Conservation (phyloP, 1,284 basidiomycete genomes). For the Puccinia brachypodii region DNA sequence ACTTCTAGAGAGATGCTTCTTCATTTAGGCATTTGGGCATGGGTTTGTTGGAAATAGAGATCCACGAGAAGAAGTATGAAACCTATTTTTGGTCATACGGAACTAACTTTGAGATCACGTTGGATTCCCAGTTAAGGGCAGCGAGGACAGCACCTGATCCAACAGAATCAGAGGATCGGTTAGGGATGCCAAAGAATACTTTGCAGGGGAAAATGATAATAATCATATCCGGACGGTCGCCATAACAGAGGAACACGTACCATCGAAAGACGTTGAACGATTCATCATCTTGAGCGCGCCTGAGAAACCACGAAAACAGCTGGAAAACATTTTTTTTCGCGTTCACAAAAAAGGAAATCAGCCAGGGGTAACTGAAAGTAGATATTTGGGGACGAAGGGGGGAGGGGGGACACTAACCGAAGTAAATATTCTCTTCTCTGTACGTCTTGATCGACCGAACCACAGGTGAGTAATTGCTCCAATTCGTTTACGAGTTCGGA, state of each 20-base stretch:
- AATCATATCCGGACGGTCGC: background rate
- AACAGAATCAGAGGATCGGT: background rate
- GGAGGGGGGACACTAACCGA: background rate
- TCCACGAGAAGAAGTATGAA: slow-evolving; percentile 2
- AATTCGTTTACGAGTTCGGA: slow-evolving; percentile 34
- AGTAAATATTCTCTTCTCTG: slow-evolving; percentile 34
- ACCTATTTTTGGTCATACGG: slow-evolving; percentile 18
- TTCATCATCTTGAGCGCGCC: slow-evolving; percentile 45
- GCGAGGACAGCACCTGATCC: slow-evolving; percentile 38
- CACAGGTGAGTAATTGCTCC: slow-evolving; percentile 29
- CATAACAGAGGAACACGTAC: slow-evolving; percentile 5
- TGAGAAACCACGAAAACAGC: slow-evolving; percentile 43
- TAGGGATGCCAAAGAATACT: background rate
- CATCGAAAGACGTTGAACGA: slow-evolving; percentile 39
- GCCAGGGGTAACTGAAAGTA: background rate
- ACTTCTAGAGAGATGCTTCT: background rate
- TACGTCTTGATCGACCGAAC: slow-evolving; percentile 23
- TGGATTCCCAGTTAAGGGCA: slow-evolving; percentile 42
- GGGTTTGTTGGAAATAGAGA: background rate
- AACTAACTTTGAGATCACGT: slow-evolving; percentile 47
- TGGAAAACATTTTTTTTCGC: background rate
- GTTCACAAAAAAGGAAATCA: background rate
- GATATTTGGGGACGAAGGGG: no score
- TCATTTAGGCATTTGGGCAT: no score
- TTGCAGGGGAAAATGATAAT: background rate